A percentile compares a stretch with the other conserved stretches of the same genome.
Evolutionary conservation across 129 eudicot species (phyloP).

Genomic region (Sambucus nigra): DNA sequence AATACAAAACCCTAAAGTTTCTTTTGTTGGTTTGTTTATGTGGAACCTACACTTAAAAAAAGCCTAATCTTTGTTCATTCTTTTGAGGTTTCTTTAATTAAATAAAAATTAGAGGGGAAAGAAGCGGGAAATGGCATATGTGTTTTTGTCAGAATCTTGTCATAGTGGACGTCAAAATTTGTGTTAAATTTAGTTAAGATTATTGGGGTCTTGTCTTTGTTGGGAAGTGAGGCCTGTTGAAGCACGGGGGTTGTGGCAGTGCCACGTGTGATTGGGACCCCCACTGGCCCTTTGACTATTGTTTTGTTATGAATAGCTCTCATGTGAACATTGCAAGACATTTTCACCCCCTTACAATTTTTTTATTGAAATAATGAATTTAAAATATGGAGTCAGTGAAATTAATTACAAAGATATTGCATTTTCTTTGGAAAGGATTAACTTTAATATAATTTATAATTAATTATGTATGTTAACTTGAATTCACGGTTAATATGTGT

Average conservation of each 20-base stretch:
- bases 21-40: not conserved
- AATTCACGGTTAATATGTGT: too few relatives aligned
- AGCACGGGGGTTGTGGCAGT: constrained; percentile 18
- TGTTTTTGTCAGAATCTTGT: constrained; percentile 18
- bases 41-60: constrained; percentile 4
- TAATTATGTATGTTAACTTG: too few relatives aligned
- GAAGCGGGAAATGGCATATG: constrained; percentile 40
- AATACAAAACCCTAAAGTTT: constrained; percentile 10
- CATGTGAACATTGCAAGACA: too few relatives aligned
- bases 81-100: not conserved
- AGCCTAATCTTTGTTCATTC: not conserved
- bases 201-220: constrained; percentile 8
- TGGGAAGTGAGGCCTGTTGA: constrained; percentile 7
- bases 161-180: constrained; percentile 27
- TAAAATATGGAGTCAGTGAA: too few relatives aligned
- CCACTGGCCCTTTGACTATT: constrained; percentile 14
- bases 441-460: too few relatives aligned
- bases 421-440: too few relatives aligned
- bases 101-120: constrained; percentile 4
- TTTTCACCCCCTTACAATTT: too few relatives aligned
- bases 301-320: not conserved
- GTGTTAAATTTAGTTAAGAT: constrained; percentile 34
- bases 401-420: too few relatives aligned
- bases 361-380: too few relatives aligned
- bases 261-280: constrained; percentile 2